Conservation (phyloP, 495 filamentous ascomycete genomes). For the Penicillium goetzii region DNA sequence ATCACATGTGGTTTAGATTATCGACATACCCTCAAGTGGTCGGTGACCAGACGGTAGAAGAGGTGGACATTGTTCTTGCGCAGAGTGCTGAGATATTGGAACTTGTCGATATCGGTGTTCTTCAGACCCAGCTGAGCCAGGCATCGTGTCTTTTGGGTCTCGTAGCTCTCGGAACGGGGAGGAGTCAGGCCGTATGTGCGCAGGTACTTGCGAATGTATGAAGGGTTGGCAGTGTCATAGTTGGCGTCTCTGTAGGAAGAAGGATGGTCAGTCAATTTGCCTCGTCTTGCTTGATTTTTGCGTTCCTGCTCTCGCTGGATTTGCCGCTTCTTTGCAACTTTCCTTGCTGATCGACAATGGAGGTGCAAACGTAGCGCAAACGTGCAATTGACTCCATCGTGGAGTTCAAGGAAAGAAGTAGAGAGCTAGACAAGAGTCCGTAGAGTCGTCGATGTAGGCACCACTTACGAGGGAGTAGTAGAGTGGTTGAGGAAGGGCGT, state of each 20-base stretch:
- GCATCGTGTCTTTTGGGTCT: slow-evolving; percentile 70
- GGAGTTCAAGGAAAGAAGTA: neutral
- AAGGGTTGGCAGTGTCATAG: slow-evolving; percentile 65
- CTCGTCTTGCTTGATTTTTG: neutral
- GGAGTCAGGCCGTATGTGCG: slow-evolving; percentile 73
- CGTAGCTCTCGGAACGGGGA: slow-evolving; percentile 70
- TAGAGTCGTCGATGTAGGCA: neutral
- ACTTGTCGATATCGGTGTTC: slow-evolving; percentile 85
- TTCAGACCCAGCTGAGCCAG: slow-evolving; percentile 76
- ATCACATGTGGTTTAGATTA: slow-evolving; percentile 15
- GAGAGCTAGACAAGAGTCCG: neutral
- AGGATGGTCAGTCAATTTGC: slow-evolving; percentile 2
- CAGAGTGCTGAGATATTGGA: slow-evolving; percentile 86
- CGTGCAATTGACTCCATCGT: neutral
- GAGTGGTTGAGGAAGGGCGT: slow-evolving; percentile 45
- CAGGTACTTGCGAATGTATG: slow-evolving; percentile 68
- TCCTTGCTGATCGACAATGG: neutral
- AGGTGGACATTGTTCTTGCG: slow-evolving; percentile 89
- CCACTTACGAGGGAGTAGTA: slow-evolving; percentile 40
- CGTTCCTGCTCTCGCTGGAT: neutral
- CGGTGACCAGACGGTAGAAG: slow-evolving; percentile 91
- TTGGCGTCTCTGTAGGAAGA: slow-evolving; percentile 44
- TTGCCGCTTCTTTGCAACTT: neutral
- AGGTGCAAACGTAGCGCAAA: neutral
- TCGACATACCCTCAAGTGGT: slow-evolving; percentile 72